phyloP scores from a whole-genome alignment of 2,329 filamentous ascomycete species.

The Emericellopsis cladophorae region DNA sequence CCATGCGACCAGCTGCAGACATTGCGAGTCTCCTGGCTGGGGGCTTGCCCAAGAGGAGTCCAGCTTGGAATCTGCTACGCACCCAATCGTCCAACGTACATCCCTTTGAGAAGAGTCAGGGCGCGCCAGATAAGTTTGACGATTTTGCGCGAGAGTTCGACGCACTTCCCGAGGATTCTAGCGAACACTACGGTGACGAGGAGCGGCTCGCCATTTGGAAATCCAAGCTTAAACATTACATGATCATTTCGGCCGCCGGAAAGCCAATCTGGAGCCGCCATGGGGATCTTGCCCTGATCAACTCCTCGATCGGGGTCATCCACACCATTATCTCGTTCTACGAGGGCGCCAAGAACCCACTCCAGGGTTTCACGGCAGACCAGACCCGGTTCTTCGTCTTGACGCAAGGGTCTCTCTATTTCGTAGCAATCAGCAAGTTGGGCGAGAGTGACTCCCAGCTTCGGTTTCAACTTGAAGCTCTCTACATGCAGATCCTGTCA shows the following conservation, averaged over 20 bases:
- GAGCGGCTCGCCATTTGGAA: constrained; percentile 66
- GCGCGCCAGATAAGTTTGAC: constrained; percentile 39
- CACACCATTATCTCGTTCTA: constrained; percentile 98
- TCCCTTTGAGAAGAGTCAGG: constrained; percentile 44
- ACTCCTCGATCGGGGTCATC: constrained; percentile 86
- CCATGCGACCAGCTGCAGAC: constrained; percentile 51
- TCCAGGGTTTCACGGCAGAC: constrained; percentile 80
- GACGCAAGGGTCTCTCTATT: constrained; percentile 76
- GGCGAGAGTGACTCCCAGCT: constrained; percentile 88
- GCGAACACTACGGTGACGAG: constrained; percentile 33
- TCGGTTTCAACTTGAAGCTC: constrained; percentile 73
- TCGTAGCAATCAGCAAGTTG: constrained; percentile 84
- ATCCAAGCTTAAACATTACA: constrained; percentile 89
- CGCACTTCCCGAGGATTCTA: constrained; percentile 45
- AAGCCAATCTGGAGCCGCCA: constrained; percentile 97
- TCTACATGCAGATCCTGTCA: constrained; percentile 97
- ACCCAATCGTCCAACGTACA: constrained; percentile 46
- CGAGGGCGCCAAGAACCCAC: constrained; percentile 62
- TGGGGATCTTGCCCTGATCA: constrained; percentile 79
- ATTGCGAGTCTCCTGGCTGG: constrained; percentile 73
- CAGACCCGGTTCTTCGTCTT: constrained; percentile 74
- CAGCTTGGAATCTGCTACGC: constrained; percentile 55
- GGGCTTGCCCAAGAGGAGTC: constrained; percentile 50
- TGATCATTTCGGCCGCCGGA: constrained; percentile 89
- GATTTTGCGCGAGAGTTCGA: constrained; percentile 72